Conservation (phyloP, 768 basidiomycete genomes). For the Lactarius vividus region DNA sequence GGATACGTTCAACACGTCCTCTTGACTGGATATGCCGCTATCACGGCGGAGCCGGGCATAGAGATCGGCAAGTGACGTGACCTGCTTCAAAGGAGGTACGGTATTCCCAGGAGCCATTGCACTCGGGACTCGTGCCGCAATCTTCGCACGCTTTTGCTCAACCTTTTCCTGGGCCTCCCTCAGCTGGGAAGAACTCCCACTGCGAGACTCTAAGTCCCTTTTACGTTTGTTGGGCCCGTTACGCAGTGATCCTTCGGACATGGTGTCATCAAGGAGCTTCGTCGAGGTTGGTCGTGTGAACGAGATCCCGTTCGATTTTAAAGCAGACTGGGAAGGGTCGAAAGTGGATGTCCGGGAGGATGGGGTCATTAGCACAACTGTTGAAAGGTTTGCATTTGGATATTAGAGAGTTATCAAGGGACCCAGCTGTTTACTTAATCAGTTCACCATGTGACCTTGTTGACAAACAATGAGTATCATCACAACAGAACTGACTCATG, state of each 20-base stretch:
- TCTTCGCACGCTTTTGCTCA: slow-evolving; percentile 19
- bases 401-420: background rate
- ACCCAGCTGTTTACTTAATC: background rate
- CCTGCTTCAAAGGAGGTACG: background rate
- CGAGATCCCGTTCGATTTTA: background rate
- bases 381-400: background rate
- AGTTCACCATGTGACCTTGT: background rate
- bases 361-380: slow-evolving; percentile 13
- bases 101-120: slow-evolving; percentile 1
- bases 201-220: background rate
- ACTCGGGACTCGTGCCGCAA: slow-evolving; percentile 20
- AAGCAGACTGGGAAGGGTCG: background rate
- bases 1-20: background rate
- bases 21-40: background rate
- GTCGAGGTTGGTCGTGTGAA: background rate
- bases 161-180: slow-evolving; percentile 19
- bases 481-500: background rate
- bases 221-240: slow-evolving; percentile 8
- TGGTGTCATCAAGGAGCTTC: background rate
- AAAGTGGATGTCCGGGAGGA: slow-evolving; percentile 1
- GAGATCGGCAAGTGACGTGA: slow-evolving; percentile 21
- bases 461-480: background rate
- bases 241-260: background rate
- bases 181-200: background rate
- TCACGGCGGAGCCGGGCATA: slow-evolving; percentile 21